Base-by-base conservation (phyloP, 768 basidiomycete species). In the Phanerochaete carnosa region DNA sequence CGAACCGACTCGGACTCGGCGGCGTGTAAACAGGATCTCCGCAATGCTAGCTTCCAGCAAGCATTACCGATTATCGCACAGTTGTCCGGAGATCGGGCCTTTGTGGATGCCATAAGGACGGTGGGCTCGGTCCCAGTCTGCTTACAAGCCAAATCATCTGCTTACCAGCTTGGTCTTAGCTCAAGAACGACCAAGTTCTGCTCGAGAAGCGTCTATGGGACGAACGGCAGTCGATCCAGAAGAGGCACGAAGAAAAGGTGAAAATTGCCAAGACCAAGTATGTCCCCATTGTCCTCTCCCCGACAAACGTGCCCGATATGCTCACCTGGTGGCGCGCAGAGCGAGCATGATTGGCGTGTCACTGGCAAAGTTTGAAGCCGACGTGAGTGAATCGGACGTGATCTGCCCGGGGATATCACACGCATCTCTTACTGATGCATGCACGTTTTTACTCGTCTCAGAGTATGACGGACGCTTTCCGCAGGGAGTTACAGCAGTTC, bases 161-260 rank as follows among this genome's bases (percentile, higher is more conserved):
- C 37, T 25, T 29, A 54, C 26, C n/a, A 28, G 12, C 8, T 26
- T 11, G 37, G 50, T 22, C 45, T 53, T 67, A 92, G 92, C 76
- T 94, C 67, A 89, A 84, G 72, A 72, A 81, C 56, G 88, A 90
- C 52, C 92, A 94, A 74, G 77, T 85, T 58, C 76, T 78, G 25
- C 75, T 93, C 33, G 92, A 94, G 71, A 79, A 75, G 62, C 80
- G 79, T 60, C 72, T 93, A 35, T 92, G 83, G 85, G 78, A 83
- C 59, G 90, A 90, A 64, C 79, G 92, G 57, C 75, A 76, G 32
- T 76, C 76, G 5, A 84, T 94, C 59, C 79, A 83, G 57, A 75
- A 73, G 61, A 86, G 84, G 66, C 87, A 91, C 62, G 84, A 89
- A 63, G 84, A 87, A 46, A 92, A 85, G 73, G 81, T 91, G 62